Percentiles rank a stretch among this genome's conserved stretches.
Evolutionary conservation across 331 rosid species (phyloP).

Genomic region (Quercus tomentella): DNA sequence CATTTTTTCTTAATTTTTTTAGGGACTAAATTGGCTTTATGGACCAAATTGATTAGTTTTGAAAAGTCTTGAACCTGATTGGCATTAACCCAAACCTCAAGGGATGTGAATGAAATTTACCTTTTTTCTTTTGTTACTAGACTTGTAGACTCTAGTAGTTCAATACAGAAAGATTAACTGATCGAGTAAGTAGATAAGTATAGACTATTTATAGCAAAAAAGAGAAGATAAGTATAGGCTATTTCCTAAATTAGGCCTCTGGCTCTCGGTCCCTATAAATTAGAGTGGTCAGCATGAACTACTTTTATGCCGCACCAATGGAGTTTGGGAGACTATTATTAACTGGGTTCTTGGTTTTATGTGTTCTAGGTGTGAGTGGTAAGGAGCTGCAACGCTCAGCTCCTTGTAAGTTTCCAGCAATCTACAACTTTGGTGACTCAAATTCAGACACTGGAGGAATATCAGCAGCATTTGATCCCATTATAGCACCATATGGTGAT

Average conservation of each 20-base stretch:
- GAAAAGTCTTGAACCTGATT: too few species aligned
- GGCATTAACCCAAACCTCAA: too few species aligned
- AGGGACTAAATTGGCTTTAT: too few species aligned
- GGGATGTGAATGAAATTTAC: too few species aligned
- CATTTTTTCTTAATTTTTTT: too few species aligned
- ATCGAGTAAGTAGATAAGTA: too few species aligned
- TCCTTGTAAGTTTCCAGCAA: slow-evolving; percentile 46
- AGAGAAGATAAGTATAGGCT: neutral
- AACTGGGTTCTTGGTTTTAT: slow-evolving; percentile 13
- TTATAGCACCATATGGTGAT: slow-evolving; percentile 42
- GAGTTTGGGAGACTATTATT: slow-evolving; percentile 17
- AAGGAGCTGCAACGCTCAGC: neutral
- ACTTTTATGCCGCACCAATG: slow-evolving; percentile 21
- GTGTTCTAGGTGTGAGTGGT: slow-evolving; percentile 25
- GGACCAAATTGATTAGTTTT: too few species aligned
- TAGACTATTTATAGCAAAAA: too few species aligned
- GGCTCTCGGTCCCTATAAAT: neutral
- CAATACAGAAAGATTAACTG: too few species aligned
- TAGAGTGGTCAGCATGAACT: neutral
- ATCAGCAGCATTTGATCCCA: slow-evolving; percentile 20
- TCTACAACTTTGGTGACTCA: slow-evolving; percentile 65
- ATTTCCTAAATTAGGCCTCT: neutral
- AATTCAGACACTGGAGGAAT: slow-evolving; percentile 62
- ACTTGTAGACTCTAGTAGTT: too few species aligned
- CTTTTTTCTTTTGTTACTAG: too few species aligned